Evolutionary conservation across 2,329 filamentous ascomycete genomes (phyloP).

Genomic region (Paraphaeosphaeria sporulosa): DNA sequence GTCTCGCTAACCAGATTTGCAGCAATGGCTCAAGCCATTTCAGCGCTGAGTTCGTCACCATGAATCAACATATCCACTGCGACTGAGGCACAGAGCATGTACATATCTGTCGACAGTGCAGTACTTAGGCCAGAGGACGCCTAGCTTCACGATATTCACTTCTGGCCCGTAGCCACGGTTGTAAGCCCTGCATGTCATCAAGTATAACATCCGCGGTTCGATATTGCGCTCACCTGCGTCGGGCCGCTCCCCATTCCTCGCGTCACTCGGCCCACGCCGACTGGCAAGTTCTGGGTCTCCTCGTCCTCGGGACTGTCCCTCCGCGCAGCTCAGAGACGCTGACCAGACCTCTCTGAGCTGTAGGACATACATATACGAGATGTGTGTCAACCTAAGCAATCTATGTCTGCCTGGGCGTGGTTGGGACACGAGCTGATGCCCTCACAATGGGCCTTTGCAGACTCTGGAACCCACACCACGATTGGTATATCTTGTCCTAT

Average conservation of each 20-base stretch:
- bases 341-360: slow-evolving; percentile 7
- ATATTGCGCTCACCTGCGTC: slow-evolving; percentile 12
- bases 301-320: neutral
- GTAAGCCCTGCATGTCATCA: neutral
- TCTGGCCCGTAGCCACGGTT: neutral
- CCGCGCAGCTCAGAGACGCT: slow-evolving; percentile 5
- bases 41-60: neutral
- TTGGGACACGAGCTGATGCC: neutral
- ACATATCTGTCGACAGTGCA: neutral
- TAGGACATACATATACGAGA: slow-evolving; percentile 13
- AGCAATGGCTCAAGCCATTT: neutral
- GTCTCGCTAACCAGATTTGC: slow-evolving; percentile 8
- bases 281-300: neutral
- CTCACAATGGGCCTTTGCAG: neutral
- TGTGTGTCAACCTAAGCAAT: slow-evolving; percentile 7
- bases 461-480: neutral
- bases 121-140: neutral
- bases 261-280: slow-evolving; percentile 1
- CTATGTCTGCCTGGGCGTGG: slow-evolving; percentile 10
- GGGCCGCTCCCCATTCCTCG: slow-evolving; percentile 11
- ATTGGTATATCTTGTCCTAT: neutral
- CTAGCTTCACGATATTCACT: neutral
- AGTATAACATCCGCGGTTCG: neutral
- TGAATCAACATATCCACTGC: neutral
- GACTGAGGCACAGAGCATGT: too few relatives aligned